A percentile compares a stretch with the other conserved stretches of the same genome.
Evolutionary conservation across 2,329 filamentous ascomycete species (phyloP).

Genomic region (Alternaria solani): DNA sequence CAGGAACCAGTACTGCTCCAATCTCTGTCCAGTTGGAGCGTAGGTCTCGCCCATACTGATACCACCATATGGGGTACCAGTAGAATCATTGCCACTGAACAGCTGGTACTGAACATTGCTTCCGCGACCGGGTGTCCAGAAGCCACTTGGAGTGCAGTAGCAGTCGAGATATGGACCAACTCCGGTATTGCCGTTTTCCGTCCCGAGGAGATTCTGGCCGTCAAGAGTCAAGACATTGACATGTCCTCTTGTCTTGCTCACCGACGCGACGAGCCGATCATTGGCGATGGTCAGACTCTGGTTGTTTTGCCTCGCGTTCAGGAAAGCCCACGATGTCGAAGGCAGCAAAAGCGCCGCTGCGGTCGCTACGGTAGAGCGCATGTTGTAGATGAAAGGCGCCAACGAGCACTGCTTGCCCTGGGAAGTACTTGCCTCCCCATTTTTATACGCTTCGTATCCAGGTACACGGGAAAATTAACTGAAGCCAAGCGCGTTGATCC

Average conservation of each 20-base stretch:
- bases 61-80: constrained; percentile 63
- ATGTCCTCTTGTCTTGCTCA: constrained; percentile 55
- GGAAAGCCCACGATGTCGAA: constrained; percentile 22
- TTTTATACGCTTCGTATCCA: constrained; percentile 17
- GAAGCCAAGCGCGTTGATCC: constrained; percentile 15
- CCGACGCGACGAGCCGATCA: constrained; percentile 54
- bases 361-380: constrained; percentile 20
- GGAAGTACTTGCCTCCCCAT: constrained; percentile 9
- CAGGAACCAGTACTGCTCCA: constrained; percentile 72
- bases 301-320: constrained; percentile 29
- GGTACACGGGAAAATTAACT: constrained; percentile 31
- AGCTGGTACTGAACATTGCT: constrained; percentile 57
- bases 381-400: constrained; percentile 9
- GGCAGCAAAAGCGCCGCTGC: constrained; percentile 21
- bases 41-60: constrained; percentile 68
- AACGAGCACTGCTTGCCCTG: neutral
- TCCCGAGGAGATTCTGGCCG: constrained; percentile 46
- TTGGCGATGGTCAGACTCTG: constrained; percentile 53
- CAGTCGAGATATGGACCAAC: constrained; percentile 50
- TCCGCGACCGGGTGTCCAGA: constrained; percentile 65
- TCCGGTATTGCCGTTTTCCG: constrained; percentile 40
- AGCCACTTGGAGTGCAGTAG: constrained; percentile 60
- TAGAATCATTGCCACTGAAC: constrained; percentile 61
- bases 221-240: constrained; percentile 57
- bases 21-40: constrained; percentile 63